Base-by-base conservation (phyloP, 2,329 filamentous ascomycete species). In the Curvularia lunata region DNA sequence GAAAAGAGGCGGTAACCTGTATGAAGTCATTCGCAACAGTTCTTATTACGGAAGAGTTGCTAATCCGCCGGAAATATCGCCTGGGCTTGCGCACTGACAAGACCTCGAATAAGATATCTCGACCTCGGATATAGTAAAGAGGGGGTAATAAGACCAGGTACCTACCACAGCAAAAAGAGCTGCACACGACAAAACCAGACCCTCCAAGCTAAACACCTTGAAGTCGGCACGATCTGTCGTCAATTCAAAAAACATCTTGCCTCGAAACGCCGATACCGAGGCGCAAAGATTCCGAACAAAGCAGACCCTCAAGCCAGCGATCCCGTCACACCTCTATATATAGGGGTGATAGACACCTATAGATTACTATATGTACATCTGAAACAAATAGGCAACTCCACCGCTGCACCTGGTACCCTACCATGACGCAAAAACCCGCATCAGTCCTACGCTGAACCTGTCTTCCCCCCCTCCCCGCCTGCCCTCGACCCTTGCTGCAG, bases 1-100 rank as follows among this genome's bases (percentile, higher is more conserved):
- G 2, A 18, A 45, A 25, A 18, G 70, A 73, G 1, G 64, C 1
- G 1, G 43, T 30, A 5, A 57, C 23, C 71, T 72, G 23, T 12
- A 25, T 1, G 3, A 6, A 32, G 48, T 58, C 19, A 60, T 42
- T 43, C 5, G 23, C 25, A 38, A 12, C 7, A 12, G 9, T 7
- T 4, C 25, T 47, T 4, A 16, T 16, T 12, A 30, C n/a, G 4
- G 3, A n/a, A 37, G 32, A 32, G 4, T 32, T 8, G 30, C 3
- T 16, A 32, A 3, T 32, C 30, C 8, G 13, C 12, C 16, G 10
- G n/a, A 6, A n/a, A 37, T 5, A n/a, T 10, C 16, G 32, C 16
- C 13, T n/a, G 5, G 9, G 30, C 30, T 32, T 12, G 30, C 16
- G 32, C 16, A 7, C 32, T 6, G 8, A 13, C 23, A 46, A 18